Conservation (phyloP, 1,139 yeast species). For the Fermentozyma sake region DNA sequence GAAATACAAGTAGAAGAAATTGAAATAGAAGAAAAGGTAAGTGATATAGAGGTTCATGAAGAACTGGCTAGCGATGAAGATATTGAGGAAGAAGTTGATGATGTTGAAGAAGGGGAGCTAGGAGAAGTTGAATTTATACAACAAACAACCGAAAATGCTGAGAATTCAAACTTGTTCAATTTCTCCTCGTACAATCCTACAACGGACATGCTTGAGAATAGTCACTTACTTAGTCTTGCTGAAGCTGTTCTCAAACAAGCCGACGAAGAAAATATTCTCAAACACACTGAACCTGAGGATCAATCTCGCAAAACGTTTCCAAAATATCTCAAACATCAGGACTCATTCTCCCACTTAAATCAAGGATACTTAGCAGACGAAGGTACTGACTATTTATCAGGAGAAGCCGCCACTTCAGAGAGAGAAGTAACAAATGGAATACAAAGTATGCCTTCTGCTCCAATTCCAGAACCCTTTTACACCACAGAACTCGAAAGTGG, state of each 20-base stretch:
- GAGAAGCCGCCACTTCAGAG: conserved; percentile 3
- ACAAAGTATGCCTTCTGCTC: no score
- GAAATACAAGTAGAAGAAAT: conserved; percentile 2
- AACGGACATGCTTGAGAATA: conserved; percentile 1
- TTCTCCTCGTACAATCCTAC: conserved; percentile 1
- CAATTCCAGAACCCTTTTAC: conserved; percentile 17
- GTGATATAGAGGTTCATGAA: conserved; percentile 9
- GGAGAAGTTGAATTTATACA: conserved; percentile 16
- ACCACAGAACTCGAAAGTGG: conserved; percentile 8
- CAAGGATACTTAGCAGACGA: conserved; percentile 4
- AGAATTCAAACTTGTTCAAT: conserved; percentile 2
- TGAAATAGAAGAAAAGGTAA: conserved; percentile 6
- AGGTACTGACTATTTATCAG: conserved; percentile 1
- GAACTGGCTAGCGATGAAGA: conserved; percentile 7
- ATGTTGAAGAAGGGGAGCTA: conserved; percentile 16
- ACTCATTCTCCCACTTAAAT: no score
- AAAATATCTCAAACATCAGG: no score
- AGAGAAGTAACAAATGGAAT: no score
- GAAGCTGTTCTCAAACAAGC: conserved; percentile 9
- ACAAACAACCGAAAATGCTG: conserved; percentile 12
- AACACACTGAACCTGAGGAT: no score
- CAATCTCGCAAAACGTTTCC: conserved; percentile 1
- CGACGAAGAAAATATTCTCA: no score
- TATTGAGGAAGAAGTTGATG: conserved; percentile 17
- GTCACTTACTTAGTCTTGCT: conserved; percentile 4